Evolutionary conservation across 2,329 filamentous ascomycete genomes (phyloP).

Genomic region (Scedosporium dehoogii): DNA sequence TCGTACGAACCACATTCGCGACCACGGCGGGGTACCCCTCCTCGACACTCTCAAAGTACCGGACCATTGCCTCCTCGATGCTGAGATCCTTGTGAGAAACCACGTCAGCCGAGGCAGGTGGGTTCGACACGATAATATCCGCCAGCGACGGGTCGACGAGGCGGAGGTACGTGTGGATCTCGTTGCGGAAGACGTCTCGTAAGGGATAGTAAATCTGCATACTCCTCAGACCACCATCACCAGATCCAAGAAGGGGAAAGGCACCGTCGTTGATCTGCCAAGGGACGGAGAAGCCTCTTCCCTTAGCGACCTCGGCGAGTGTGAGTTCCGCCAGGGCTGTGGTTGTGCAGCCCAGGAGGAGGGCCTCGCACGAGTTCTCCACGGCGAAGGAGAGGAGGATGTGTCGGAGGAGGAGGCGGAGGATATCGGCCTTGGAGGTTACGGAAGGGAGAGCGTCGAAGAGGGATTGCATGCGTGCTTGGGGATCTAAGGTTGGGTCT

Average conservation of each 20-base stretch:
- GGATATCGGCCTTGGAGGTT: constrained; percentile 66
- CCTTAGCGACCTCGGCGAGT: constrained; percentile 82
- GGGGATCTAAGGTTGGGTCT: constrained; percentile 13
- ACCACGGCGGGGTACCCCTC: constrained; percentile 83
- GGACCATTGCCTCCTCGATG: constrained; percentile 81
- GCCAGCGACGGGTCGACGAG: constrained; percentile 42
- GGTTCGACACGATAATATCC: constrained; percentile 26
- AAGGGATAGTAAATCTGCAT: constrained; percentile 61
- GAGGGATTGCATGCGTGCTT: constrained; percentile 40
- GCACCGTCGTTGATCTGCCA: constrained; percentile 73
- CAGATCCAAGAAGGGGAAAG: constrained; percentile 16
- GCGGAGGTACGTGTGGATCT: constrained; percentile 59
- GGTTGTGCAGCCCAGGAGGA: constrained; percentile 79
- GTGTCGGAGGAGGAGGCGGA: constrained; percentile 59
- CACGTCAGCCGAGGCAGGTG: constrained; percentile 25
- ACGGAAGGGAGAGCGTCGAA: constrained; percentile 57
- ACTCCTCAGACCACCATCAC: constrained; percentile 10
- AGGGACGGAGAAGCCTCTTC: constrained; percentile 72
- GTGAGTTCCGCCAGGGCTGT: constrained; percentile 80
- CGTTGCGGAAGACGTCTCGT: constrained; percentile 74
- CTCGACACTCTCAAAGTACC: constrained; percentile 73
- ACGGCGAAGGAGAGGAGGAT: constrained; percentile 59
- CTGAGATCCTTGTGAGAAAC: constrained; percentile 66
- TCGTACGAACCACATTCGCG: constrained; percentile 87
- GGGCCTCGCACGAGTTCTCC: constrained; percentile 49